Evolutionary conservation across 2,329 filamentous ascomycete genomes (phyloP).

Genomic region (Diaporthe batatas): DNA sequence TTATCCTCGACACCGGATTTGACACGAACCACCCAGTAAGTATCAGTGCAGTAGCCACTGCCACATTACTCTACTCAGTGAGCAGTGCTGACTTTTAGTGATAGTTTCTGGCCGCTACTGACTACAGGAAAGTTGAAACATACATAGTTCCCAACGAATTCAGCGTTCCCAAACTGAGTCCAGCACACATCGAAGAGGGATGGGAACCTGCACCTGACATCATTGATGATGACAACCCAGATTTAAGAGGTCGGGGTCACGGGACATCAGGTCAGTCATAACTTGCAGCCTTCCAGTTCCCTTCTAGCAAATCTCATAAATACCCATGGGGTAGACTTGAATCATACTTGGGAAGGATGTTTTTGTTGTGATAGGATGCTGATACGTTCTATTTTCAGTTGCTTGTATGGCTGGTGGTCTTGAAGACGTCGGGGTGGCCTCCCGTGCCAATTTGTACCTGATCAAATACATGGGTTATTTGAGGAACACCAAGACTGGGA

Average conservation of each 20-base stretch:
- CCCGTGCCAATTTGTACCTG: slow-evolving; percentile 16
- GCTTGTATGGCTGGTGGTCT: slow-evolving; percentile 20
- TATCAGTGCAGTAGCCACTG: background rate
- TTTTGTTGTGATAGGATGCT: background rate
- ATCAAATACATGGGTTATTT: slow-evolving; percentile 7
- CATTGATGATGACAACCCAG: slow-evolving; percentile 27
- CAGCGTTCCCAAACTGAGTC: slow-evolving; percentile 2
- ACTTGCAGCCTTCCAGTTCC: background rate
- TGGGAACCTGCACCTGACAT: background rate
- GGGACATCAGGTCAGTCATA: slow-evolving; percentile 3
- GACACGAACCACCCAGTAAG: slow-evolving; percentile 20
- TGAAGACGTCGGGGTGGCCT: background rate
- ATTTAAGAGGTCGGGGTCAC: background rate
- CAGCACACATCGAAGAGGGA: background rate
- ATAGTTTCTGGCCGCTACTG: background rate
- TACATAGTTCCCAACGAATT: slow-evolving; percentile 9
- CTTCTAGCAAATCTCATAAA: background rate
- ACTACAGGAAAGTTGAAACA: slow-evolving; percentile 16
- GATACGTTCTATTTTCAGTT: background rate
- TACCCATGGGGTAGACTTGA: background rate
- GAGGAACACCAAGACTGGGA: background rate
- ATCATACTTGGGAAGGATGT: background rate
- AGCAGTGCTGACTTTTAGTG: background rate
- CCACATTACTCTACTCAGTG: too few species aligned
- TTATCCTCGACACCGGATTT: slow-evolving; percentile 33